Evolutionary conservation across 1,284 basidiomycete species (phyloP), one percentile per base, ranked within the genome.

Genomic region (Pulveroboletus sp.): DNA sequence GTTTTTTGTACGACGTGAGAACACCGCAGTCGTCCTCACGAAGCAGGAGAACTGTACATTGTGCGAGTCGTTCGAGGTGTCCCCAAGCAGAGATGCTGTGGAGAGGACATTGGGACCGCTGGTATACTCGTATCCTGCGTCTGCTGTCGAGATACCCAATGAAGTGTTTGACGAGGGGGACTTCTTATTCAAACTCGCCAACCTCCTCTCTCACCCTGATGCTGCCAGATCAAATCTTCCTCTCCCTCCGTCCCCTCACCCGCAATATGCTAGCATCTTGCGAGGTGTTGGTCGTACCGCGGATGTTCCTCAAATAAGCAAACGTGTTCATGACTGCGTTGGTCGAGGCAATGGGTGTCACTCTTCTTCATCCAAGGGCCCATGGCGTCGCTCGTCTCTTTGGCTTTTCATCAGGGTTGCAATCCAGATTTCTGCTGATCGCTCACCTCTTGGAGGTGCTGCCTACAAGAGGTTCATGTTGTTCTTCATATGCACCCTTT

Each of bases 11-110:
- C 66, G 62, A 9, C 59, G 61, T 12, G 72, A 74, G 29, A 71
- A 73, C 42, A 69, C 71, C 1, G 73, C 52, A 2, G 52, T 77
- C 5, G 58, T 76, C 15, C 39, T 76, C 20, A 69, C 70, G 12
- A 69, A 62, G 46, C 29, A 29, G 10, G 24, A 26, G 2, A 36
- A 55, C 7, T 22, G 29, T 5, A 62, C 65, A 6, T 52, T 60
- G 6, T 71, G 71, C 46, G 75, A 77, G 58, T 52, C 63, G 18
- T 76, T 77, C 36, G 70, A 75, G 50, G 63, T 65, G 2, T 65
- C 68, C 14, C 39, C 40, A 2, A 38, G 31, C 71, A n/a, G 65
- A 65, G 62, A 56, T 50, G 10, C 56, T 62, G 9, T 43, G 29
- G 8, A 69, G 69, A 2, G 71, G 72, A 47, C 43, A 6, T 3